These are phyloP conservation scores for Solanum habrochaites DNA, from an alignment of 257 asterid species.

Conservation along the genomic window DNA sequence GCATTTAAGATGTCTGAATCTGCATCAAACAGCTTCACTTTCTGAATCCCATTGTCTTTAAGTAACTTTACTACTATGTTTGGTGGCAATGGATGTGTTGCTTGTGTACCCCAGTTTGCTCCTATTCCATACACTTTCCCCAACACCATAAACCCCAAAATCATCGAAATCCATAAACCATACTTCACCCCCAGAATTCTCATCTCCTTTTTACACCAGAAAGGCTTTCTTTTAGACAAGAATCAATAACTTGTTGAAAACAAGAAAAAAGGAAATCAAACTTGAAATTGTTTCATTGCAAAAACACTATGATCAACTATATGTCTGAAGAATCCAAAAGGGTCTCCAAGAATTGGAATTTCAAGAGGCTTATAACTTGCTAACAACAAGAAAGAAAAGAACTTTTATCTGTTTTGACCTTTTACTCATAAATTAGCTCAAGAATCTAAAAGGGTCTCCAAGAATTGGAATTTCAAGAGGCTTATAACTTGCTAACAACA, in stretches of 20 bases:
- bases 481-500: not conserved
- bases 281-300: not conserved
- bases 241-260: not conserved
- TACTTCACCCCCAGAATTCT: constrained; percentile 13
- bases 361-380: not conserved
- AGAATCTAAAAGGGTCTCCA: not conserved
- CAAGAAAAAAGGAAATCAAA: not conserved
- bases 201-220: constrained; percentile 11
- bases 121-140: constrained; percentile 48
- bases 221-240: not conserved
- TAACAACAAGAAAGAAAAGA: not conserved
- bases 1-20: constrained; percentile 43
- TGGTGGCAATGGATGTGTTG: constrained; percentile 70
- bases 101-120: constrained; percentile 89
- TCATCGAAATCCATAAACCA: constrained; percentile 1
- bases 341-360: not conserved
- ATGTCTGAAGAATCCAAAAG: not conserved
- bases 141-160: constrained; percentile 19
- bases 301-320: not conserved
- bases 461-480: not conserved
- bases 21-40: constrained; percentile 87
- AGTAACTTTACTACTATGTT: constrained; percentile 53
- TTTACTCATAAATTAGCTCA: not conserved
- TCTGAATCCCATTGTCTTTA: constrained; percentile 68
- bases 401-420: not conserved